Evolutionary conservation across 306 rosid species (phyloP).

Genomic region (Vigna angularis): DNA sequence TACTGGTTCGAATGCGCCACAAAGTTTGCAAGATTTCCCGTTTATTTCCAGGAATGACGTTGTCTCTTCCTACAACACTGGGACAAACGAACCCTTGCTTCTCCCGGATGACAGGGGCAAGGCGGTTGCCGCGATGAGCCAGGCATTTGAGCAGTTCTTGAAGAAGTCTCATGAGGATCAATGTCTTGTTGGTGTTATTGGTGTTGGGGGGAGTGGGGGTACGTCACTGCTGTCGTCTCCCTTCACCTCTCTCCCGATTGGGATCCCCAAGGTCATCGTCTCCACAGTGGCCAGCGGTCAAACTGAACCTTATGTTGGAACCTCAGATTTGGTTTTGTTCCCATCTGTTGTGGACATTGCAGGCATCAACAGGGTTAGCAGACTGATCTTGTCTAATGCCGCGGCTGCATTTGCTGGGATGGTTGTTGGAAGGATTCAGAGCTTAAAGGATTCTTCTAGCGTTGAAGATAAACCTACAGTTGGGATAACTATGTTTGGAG

Average conservation of each 20-base stretch:
- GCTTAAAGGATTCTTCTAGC: conserved; percentile 44
- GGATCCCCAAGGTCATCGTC: conserved; percentile 83
- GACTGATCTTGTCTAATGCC: conserved; percentile 71
- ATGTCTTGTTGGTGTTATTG: conserved; percentile 71
- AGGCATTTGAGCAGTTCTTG: conserved; percentile 64
- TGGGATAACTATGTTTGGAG: conserved; percentile 94
- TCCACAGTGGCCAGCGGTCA: conserved; percentile 94
- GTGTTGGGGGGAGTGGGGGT: conserved; percentile 91
- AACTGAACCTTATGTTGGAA: conserved; percentile 82
- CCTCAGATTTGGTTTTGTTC: conserved; percentile 73
- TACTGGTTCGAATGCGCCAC: conserved; percentile 49
- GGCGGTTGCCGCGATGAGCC: conserved; percentile 75
- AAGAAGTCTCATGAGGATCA: conserved; percentile 54
- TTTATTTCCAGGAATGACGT: conserved; percentile 74
- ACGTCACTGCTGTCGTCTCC: conserved; percentile 76
- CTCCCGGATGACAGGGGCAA: conserved; percentile 78
- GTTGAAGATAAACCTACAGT: conserved; percentile 62
- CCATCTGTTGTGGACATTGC: conserved; percentile 86
- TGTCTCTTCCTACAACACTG: conserved; percentile 49
- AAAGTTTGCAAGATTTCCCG: conserved; percentile 50
- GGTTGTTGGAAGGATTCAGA: conserved; percentile 73
- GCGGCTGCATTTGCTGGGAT: conserved; percentile 92
- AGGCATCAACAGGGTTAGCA: conserved; percentile 84
- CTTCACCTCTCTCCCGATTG: conserved; percentile 72
- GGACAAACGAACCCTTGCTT: conserved; percentile 40